Conservation (phyloP, 139 green algal genomes). For the Ostreobium quekettii region DNA sequence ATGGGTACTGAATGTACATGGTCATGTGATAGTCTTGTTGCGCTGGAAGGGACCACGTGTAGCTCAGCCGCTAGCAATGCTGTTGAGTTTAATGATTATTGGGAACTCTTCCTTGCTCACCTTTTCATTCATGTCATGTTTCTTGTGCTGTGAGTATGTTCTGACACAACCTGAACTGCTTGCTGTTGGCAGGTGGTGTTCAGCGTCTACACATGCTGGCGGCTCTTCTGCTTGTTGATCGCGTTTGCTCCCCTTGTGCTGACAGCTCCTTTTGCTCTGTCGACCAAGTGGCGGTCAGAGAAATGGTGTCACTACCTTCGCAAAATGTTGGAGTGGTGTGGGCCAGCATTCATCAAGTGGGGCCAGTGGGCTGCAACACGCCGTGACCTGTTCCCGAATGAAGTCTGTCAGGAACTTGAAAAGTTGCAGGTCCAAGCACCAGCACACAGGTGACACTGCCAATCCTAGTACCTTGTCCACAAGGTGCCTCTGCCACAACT, state of each 20-base stretch:
- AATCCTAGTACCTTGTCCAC: slow-evolving; percentile 27
- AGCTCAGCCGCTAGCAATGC: no score
- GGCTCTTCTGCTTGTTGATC: neutral
- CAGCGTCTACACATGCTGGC: neutral
- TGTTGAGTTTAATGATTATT: no score
- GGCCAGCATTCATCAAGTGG: slow-evolving; percentile 90
- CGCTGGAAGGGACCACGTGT: no score
- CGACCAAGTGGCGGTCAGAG: neutral
- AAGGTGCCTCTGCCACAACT: no score
- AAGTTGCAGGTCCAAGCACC: slow-evolving; percentile 48
- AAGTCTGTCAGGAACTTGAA: slow-evolving; percentile 75
- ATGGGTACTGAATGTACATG: no score
- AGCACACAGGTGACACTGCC: slow-evolving; percentile 28
- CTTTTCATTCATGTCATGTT: no score
- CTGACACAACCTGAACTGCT: neutral
- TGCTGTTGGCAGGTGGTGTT: neutral
- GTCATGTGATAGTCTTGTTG: no score
- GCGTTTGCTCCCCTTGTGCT: neutral
- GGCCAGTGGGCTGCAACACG: slow-evolving; percentile 95
- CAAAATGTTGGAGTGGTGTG: slow-evolving; percentile 13
- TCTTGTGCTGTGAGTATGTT: no score
- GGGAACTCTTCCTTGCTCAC: no score
- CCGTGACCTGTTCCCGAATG: slow-evolving; percentile 86
- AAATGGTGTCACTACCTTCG: neutral
- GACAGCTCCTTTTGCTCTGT: neutral